A percentile compares a stretch with the other conserved stretches of the same genome.
phyloP scores from a whole-genome alignment of 768 basidiomycete genomes.

The Suillus fuscotomentosus region DNA sequence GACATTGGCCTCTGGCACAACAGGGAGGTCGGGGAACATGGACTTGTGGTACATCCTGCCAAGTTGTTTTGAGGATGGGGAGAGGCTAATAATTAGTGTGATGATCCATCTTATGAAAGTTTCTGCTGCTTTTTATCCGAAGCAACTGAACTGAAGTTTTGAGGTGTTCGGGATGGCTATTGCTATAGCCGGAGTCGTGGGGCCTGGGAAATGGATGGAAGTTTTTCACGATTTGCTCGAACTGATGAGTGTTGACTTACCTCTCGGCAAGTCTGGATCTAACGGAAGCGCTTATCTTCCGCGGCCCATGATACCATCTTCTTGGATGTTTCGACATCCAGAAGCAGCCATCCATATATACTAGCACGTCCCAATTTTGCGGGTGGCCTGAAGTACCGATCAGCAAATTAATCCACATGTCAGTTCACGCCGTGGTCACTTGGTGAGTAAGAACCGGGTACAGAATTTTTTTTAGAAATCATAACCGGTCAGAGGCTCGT shows the following conservation, averaged over 20 bases:
- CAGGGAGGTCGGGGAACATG: conserved; percentile 50
- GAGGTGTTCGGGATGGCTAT: conserved; percentile 1
- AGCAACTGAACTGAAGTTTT: background rate
- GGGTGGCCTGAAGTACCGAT: background rate
- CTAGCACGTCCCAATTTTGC: background rate
- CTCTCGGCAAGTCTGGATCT: background rate
- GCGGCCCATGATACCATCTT: background rate
- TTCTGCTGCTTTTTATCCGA: conserved; percentile 1
- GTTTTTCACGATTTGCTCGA: background rate
- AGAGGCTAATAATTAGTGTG: background rate
- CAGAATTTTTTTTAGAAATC: background rate
- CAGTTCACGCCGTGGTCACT: background rate
- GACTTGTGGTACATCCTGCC: conserved; percentile 56
- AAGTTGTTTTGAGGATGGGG: background rate
- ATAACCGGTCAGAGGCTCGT: background rate
- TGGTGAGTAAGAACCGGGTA: conserved; percentile 1
- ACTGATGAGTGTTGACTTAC: background rate
- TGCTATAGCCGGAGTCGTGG: conserved; percentile 7
- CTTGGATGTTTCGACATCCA: background rate
- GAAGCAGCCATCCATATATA: background rate
- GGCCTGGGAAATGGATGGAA: background rate
- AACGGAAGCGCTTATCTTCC: background rate
- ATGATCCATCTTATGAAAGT: background rate
- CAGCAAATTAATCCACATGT: background rate
- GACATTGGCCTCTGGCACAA: conserved; percentile 49